Percentiles rank a stretch among this genome's conserved stretches.
Conservation (phyloP, 176 grass and related monocot species). For the Otatea glauca region DNA sequence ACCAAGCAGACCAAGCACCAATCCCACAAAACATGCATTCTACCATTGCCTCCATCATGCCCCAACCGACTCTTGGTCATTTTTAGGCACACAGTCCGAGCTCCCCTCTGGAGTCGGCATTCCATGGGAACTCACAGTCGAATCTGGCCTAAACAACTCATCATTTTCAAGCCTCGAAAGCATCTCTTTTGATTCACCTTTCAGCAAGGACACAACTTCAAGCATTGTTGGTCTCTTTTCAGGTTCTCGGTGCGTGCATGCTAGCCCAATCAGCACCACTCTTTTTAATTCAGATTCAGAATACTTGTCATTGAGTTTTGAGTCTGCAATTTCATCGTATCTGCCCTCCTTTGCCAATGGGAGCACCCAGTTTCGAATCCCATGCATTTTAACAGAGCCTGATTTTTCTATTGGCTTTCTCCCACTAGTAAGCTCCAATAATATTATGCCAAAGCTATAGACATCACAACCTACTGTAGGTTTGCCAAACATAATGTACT, state of each 20-base stretch:
- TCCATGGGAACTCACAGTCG: constrained; percentile 45
- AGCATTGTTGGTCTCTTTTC: constrained; percentile 74
- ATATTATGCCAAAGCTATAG: constrained; percentile 81
- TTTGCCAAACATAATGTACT: constrained; percentile 72
- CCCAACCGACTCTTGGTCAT: constrained; percentile 12
- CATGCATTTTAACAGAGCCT: constrained; percentile 38
- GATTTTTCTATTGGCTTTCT: constrained; percentile 62
- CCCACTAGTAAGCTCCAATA: constrained; percentile 73
- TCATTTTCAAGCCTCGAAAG: constrained; percentile 60
- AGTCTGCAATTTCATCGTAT: constrained; percentile 74
- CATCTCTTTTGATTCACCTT: constrained; percentile 71
- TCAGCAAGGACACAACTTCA: constrained; percentile 64
- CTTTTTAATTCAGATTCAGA: constrained; percentile 72
- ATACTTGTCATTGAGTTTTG: constrained; percentile 72
- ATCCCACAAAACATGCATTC: constrained; percentile 13
- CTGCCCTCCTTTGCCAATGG: constrained; percentile 63
- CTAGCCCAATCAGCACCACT: constrained; percentile 63
- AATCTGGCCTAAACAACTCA: constrained; percentile 60
- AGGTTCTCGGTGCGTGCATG: constrained; percentile 66
- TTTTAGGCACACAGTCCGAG: constrained; percentile 36
- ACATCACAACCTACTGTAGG: constrained; percentile 66
- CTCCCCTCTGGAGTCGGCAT: constrained; percentile 52
- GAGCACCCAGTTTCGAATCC: constrained; percentile 74
- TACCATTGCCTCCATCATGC: constrained; percentile 36
- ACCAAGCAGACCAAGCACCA: constrained; percentile 44